Conservation (phyloP, 441 rosid species). For the Raphanus hybrid region DNA sequence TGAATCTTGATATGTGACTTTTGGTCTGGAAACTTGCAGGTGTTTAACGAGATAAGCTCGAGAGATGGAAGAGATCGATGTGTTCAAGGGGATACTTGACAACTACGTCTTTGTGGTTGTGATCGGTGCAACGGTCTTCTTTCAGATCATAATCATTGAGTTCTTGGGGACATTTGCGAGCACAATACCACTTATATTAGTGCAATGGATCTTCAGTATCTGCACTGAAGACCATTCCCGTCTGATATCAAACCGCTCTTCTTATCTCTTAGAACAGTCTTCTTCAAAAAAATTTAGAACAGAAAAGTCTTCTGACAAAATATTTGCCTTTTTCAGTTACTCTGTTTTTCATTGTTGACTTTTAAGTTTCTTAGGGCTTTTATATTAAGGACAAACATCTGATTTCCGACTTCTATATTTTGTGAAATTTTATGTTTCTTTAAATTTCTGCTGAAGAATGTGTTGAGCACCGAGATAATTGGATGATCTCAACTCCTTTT, state of each 20-base stretch:
- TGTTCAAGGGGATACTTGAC: conserved; percentile 62
- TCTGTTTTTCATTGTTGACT: conserved; percentile 30
- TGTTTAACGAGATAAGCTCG: conserved; percentile 79
- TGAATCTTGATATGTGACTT: conserved; percentile 17
- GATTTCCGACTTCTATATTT: conserved; percentile 18
- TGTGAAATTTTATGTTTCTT: conserved; percentile 18
- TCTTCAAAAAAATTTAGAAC: conserved; percentile 8
- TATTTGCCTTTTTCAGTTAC: conserved; percentile 33
- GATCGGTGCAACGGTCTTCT: conserved; percentile 57
- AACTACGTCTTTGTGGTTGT: conserved; percentile 62
- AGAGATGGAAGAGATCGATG: conserved; percentile 75
- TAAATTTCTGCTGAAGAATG: conserved; percentile 46
- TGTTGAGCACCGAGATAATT: conserved; percentile 58
- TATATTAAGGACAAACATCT: conserved; percentile 25
- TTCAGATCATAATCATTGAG: conserved; percentile 71
- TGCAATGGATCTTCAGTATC: conserved; percentile 64
- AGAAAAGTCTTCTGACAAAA: conserved; percentile 12
- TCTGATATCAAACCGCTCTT: conserved; percentile 44
- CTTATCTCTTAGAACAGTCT: conserved; percentile 22
- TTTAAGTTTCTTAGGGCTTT: too few relatives aligned
- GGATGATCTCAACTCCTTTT: conserved; percentile 60
- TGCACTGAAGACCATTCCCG: conserved; percentile 56
- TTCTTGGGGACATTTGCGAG: conserved; percentile 72
- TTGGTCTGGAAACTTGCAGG: conserved; percentile 42
- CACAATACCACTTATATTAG: conserved; percentile 57